Base-by-base conservation (phyloP, 2,329 filamentous ascomycete genomes). In the Aspergillus udagawae region DNA sequence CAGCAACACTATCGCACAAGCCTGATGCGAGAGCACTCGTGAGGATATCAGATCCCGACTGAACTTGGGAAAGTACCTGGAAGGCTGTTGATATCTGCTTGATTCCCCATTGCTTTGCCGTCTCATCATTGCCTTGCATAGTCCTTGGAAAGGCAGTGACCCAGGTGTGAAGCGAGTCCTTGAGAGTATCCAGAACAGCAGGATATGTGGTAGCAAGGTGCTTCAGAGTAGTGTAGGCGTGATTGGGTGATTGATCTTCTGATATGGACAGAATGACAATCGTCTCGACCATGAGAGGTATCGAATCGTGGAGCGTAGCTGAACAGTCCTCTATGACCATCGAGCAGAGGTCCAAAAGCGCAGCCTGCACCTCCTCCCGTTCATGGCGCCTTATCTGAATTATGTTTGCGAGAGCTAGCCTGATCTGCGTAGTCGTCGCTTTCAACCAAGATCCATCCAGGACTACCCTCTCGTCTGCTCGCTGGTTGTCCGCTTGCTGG, bases 121-220 rank as follows among this genome's bases (percentile, higher is more conserved):
- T 80, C 64, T 96, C 91, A 65, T 97, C 92, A 63, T 86, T 88
- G 8, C 86, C 85, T 70, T 93, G 91, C 86, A 97, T 92, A 14
- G 91, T 75, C 17, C 92, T 84, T 4, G 93, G 88, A 20, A 99
- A 82, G 44, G 90, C 87, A 2, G 85, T 84, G 25, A 92, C 83
- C 92, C 92, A 97, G 53, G 86, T 86, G 70, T 93, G 89, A 0
- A 95, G 80, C 0, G 84, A 88, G 28, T 81, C 83, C 64, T 90
- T 90, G 27, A 93, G 77, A 2, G 83, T 77, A 23, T 89, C 85
- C 3, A 82, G 76, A 1, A 92, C 79, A 51, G 83, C 77, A 1
- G 81, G 75, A 63, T 91, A 86, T 10, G 86, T 83, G 42, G 76
- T 80, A 5, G 87, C 77, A 27, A 95, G 76, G 59, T 86, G 82